A percentile compares a stretch with the other conserved stretches of the same genome.
Evolutionary conservation across 2,329 filamentous ascomycete genomes (phyloP).

Genomic region (Phaeosphaeriaceae sp.): DNA sequence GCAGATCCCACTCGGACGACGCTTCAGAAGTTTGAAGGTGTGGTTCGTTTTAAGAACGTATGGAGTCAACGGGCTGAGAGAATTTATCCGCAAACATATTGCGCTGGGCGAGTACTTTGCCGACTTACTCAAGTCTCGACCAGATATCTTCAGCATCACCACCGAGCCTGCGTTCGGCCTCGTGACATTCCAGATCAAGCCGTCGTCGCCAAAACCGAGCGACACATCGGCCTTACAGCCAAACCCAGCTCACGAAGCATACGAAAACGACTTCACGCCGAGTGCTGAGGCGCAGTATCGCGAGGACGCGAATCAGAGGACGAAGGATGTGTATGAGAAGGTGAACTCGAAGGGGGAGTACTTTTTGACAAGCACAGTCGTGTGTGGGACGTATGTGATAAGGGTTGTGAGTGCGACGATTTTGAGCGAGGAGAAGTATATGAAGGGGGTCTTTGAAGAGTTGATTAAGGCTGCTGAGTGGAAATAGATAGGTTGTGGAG

Average conservation of each 20-base stretch:
- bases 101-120: constrained; percentile 74
- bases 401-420: constrained; percentile 78
- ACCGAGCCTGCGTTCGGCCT: constrained; percentile 79
- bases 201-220: constrained; percentile 17
- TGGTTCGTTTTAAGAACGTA: constrained; percentile 93
- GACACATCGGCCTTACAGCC: constrained; percentile 25
- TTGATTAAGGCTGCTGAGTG: constrained; percentile 65
- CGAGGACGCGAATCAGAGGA: constrained; percentile 69
- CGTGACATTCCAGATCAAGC: constrained; percentile 73
- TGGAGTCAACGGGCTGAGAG: constrained; percentile 76
- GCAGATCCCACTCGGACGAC: constrained; percentile 90
- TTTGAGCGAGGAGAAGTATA: constrained; percentile 73
- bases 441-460: constrained; percentile 76
- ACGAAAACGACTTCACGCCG: constrained; percentile 41
- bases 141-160: constrained; percentile 78
- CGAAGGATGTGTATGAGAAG: constrained; percentile 76
- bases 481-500: no score
- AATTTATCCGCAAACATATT: constrained; percentile 74
- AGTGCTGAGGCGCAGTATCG: constrained; percentile 50
- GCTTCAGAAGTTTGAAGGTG: constrained; percentile 89
- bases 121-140: constrained; percentile 61
- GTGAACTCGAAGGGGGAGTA: constrained; percentile 79
- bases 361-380: constrained; percentile 79
- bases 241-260: constrained; percentile 39
- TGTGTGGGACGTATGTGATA: constrained; percentile 78